Base-by-base conservation (phyloP, 2,329 filamentous ascomycete species). In the Parascedosporium putredinis region DNA sequence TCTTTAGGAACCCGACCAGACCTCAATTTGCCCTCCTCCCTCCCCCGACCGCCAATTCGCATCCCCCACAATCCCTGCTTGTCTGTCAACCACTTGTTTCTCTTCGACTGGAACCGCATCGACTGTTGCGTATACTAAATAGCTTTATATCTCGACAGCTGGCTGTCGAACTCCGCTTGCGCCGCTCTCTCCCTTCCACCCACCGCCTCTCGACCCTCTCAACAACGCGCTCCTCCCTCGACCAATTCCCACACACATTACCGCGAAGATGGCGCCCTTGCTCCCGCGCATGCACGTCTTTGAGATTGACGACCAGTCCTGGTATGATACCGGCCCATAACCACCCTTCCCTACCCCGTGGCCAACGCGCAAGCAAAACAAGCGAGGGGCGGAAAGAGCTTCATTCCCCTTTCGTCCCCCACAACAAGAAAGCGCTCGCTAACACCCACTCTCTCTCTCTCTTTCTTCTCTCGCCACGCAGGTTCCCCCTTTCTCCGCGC, bases 281-380 rank as follows among this genome's bases (percentile, higher is more conserved):
- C 62, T 79, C 50, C 78, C 76, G 6, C 74, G 79, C 7, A 67
- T 81, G 63, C 79, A 84, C 60, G 72, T 84, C 56, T 81, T 80
- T 55, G 82, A 86, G 68, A 80, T 85, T 54, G 75, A 81, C 55
- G 82, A 86, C 59, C 79, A 83, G 62, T 56, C 74, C 50, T 85
- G 82, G 81, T 84, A 67, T 51, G 65, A n/a, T n/a, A n/a, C n/a
- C n/a, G n/a, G n/a, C n/a, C n/a, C n/a, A n/a, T n/a, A n/a, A n/a
- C n/a, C n/a, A n/a, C n/a, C n/a, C n/a, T n/a, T n/a, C n/a, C n/a
- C n/a, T n/a, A n/a, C n/a, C n/a, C n/a, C n/a, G n/a, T n/a, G n/a
- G n/a, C n/a, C n/a, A n/a, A n/a, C n/a, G n/a, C n/a, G n/a, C n/a
- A n/a, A n/a, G n/a, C n/a, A n/a, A n/a, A n/a, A n/a, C n/a, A n/a